A percentile compares a stretch with the other conserved stretches of the same genome.
Conservation (phyloP, 106 monocot genomes). For the Acorus gramineus region DNA sequence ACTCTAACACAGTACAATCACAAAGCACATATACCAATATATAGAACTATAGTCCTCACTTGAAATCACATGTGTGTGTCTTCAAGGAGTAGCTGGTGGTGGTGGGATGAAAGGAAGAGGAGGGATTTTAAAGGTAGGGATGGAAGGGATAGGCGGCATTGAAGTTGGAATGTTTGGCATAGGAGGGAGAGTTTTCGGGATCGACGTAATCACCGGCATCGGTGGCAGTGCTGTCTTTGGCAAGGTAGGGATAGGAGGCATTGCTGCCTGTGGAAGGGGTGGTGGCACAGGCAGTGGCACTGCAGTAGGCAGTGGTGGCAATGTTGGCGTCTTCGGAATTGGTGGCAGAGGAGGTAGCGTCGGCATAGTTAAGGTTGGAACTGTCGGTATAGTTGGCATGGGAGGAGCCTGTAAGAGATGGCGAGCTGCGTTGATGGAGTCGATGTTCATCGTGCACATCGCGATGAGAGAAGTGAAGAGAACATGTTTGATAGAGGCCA, state of each 20-base stretch:
- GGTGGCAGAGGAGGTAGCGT: no score
- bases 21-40: no score
- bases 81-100: no score
- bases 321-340: no score
- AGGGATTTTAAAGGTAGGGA: not conserved
- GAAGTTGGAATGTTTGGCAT: not conserved
- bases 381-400: no score
- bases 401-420: conserved; percentile 1
- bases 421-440: not conserved
- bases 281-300: not conserved
- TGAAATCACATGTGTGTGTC: no score
- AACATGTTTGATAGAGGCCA: no score
- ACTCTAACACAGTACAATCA: no score
- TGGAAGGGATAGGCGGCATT: not conserved
- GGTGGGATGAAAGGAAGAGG: conserved; percentile 3
- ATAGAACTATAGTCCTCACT: no score
- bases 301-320: not conserved
- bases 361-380: no score
- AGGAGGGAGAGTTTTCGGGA: conserved; percentile 2
- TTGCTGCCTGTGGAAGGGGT: not conserved
- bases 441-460: not conserved
- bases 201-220: not conserved
- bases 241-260: not conserved
- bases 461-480: not conserved
- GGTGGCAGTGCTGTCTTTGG: conserved; percentile 3